These are phyloP conservation scores for Pythium sp. DNA, from an alignment of 352 stramenopile species.

Conservation along the genomic window DNA sequence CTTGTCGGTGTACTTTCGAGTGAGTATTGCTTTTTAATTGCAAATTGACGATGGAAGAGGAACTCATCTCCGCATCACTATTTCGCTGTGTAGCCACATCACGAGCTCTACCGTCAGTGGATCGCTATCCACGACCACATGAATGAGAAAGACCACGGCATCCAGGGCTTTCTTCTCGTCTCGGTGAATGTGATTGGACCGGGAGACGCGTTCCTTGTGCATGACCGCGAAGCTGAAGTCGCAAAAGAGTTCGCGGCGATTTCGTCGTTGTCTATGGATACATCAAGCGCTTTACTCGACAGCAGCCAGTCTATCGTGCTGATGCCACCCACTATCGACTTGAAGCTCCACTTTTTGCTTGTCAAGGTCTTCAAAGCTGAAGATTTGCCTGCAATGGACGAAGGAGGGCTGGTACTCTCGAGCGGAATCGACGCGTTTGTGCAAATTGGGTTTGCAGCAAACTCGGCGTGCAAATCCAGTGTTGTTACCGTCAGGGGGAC, in stretches of 20 bases:
- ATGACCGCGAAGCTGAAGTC: slow-evolving; percentile 69
- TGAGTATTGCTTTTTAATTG: slow-evolving; percentile 19
- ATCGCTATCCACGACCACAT: slow-evolving; percentile 89
- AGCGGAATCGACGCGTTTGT: slow-evolving; percentile 85
- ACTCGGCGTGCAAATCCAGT: slow-evolving; percentile 38
- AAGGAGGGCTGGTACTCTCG: slow-evolving; percentile 33
- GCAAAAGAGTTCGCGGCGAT: slow-evolving; percentile 41
- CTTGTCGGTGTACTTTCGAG: slow-evolving; percentile 66
- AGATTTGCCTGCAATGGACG: slow-evolving; percentile 82
- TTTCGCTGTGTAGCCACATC: slow-evolving; percentile 40
- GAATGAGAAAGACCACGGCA: slow-evolving; percentile 74
- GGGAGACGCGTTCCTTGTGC: slow-evolving; percentile 59
- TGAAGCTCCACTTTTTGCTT: slow-evolving; percentile 77
- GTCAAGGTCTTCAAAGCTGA: slow-evolving; percentile 77
- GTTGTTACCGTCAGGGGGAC: slow-evolving; percentile 65
- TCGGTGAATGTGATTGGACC: slow-evolving; percentile 69
- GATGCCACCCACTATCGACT: slow-evolving; percentile 71
- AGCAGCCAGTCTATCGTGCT: slow-evolving; percentile 45
- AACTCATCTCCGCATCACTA: neutral
- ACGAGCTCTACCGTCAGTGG: slow-evolving; percentile 90
- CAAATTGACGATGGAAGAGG: too few species aligned
- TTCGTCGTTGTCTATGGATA: neutral
- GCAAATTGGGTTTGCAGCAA: slow-evolving; percentile 63
- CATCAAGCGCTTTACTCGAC: slow-evolving; percentile 15
- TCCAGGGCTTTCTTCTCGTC: slow-evolving; percentile 79